phyloP scores from a whole-genome alignment of 805 yeast species.

The Teunomyces panamensis region DNA sequence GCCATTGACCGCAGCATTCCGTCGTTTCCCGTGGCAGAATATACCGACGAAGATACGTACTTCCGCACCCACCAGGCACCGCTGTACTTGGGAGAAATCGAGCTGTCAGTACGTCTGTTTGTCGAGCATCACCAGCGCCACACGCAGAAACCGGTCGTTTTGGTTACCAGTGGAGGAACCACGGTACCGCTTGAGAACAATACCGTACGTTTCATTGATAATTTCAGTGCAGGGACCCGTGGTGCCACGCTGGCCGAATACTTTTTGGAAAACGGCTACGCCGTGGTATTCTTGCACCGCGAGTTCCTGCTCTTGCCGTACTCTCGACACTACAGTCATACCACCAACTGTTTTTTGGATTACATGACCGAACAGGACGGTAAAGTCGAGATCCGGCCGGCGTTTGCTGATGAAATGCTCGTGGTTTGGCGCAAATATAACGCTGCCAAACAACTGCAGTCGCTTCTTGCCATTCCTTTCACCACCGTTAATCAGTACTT shows the following conservation, averaged over 20 bases:
- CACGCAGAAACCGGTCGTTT: slow-evolving; percentile 54
- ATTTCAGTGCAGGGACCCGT: slow-evolving; percentile 95
- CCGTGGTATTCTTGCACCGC: slow-evolving; percentile 88
- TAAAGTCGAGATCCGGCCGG: slow-evolving; percentile 56
- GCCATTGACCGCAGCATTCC: slow-evolving; percentile 82
- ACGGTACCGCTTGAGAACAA: slow-evolving; percentile 97
- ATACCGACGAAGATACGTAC: slow-evolving; percentile 71
- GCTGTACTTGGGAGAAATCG: slow-evolving; percentile 61
- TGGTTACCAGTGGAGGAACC: slow-evolving; percentile 96
- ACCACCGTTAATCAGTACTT: slow-evolving; percentile 94
- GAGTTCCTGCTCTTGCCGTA: slow-evolving; percentile 91
- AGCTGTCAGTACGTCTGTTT: slow-evolving; percentile 56
- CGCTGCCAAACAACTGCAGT: slow-evolving; percentile 46
- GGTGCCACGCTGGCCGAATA: slow-evolving; percentile 96
- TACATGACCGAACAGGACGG: slow-evolving; percentile 62
- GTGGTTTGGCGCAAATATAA: slow-evolving; percentile 55
- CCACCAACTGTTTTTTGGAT: slow-evolving; percentile 82
- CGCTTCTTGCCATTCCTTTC: slow-evolving; percentile 74
- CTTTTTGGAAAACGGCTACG: slow-evolving; percentile 79
- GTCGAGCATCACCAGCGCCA: slow-evolving; percentile 49
- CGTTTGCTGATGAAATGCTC: slow-evolving; percentile 61
- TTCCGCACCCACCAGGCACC: slow-evolving; percentile 76
- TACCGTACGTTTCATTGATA: slow-evolving; percentile 94
- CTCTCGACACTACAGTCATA: slow-evolving; percentile 84
- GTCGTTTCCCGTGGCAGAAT: slow-evolving; percentile 73